These are phyloP conservation scores for Nymphaea thermarum DNA, from an alignment of 164 flowering plant species.

Conservation along the genomic window DNA sequence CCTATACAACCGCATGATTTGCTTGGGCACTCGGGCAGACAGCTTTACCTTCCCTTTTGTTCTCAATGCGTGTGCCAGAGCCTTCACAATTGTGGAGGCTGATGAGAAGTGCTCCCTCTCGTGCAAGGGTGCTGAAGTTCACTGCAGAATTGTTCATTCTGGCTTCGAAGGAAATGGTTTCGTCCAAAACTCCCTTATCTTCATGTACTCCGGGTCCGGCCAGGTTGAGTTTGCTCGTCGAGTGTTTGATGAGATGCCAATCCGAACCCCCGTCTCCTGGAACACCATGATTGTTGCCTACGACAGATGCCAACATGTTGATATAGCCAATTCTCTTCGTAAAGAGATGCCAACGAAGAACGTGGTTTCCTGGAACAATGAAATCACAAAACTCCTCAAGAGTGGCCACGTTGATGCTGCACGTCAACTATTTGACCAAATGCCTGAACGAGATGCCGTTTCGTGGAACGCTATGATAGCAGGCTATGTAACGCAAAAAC, in stretches of 20 bases:
- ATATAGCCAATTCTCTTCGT: slow-evolving; percentile 20
- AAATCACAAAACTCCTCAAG: slow-evolving; percentile 21
- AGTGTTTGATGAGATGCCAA: slow-evolving; percentile 39
- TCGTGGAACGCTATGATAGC: slow-evolving; percentile 45
- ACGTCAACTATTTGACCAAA: slow-evolving; percentile 19
- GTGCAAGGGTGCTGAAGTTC: slow-evolving; percentile 28
- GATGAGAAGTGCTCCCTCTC: slow-evolving; percentile 2
- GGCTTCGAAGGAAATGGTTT: slow-evolving; percentile 22
- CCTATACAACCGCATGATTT: slow-evolving; percentile 29
- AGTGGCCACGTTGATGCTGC: slow-evolving; percentile 18
- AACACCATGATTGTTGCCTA: slow-evolving; percentile 39
- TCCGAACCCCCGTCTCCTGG: slow-evolving; percentile 27
- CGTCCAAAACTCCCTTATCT: slow-evolving; percentile 26
- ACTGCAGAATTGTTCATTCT: slow-evolving; percentile 18
- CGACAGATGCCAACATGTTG: slow-evolving; percentile 24
- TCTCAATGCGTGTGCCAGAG: slow-evolving; percentile 35
- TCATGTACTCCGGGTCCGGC: slow-evolving; percentile 29
- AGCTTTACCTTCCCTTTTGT: slow-evolving; percentile 29
- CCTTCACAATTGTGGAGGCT: slow-evolving; percentile 7
- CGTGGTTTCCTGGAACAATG: slow-evolving; percentile 35
- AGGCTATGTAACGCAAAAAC: slow-evolving; percentile 21
- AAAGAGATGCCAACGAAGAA: slow-evolving; percentile 25
- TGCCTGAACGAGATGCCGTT: slow-evolving; percentile 32
- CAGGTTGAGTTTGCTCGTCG: slow-evolving; percentile 18
- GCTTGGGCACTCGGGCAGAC: slow-evolving; percentile 15